These are phyloP conservation scores for Leonotis leonurus DNA, from an alignment of 257 asterid genomes.

Conservation along the genomic window DNA sequence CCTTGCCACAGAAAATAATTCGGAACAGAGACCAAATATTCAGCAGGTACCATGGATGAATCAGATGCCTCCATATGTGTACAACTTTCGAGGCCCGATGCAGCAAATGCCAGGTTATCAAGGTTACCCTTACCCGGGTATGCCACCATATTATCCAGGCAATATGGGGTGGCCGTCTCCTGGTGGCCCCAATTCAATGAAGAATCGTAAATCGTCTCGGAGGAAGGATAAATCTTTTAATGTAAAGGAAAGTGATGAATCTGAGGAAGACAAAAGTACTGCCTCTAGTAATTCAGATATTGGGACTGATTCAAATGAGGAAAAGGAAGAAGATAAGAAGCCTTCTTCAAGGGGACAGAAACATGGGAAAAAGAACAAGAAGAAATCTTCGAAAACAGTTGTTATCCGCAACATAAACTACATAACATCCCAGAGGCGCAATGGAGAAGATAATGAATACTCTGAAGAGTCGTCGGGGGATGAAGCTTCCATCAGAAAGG, in stretches of 20 bases:
- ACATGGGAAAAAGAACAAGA: constrained; percentile 46
- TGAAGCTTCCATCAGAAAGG: constrained; percentile 55
- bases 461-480: constrained; percentile 49
- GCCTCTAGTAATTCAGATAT: constrained; percentile 41
- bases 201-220: constrained; percentile 32
- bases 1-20: constrained; percentile 37
- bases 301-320: constrained; percentile 34
- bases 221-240: constrained; percentile 39
- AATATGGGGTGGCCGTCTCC: constrained; percentile 50
- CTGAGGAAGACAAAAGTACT: constrained; percentile 54
- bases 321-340: constrained; percentile 31
- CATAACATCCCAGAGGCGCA: constrained; percentile 58
- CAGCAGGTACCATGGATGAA: constrained; percentile 78
- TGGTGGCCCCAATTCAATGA: constrained; percentile 24
- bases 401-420: constrained; percentile 82
- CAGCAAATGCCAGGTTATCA: constrained; percentile 44
- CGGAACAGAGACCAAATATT: constrained; percentile 34
- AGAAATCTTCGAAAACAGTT: constrained; percentile 61
- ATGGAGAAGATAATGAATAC: constrained; percentile 41
- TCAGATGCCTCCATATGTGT: constrained; percentile 66
- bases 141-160: constrained; percentile 60
- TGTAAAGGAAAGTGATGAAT: constrained; percentile 31
- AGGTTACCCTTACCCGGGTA: constrained; percentile 48
- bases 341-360: constrained; percentile 35
- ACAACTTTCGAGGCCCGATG: constrained; percentile 48